phyloP scores from a whole-genome alignment of 129 eudicot species.

The Tagetes erecta region DNA sequence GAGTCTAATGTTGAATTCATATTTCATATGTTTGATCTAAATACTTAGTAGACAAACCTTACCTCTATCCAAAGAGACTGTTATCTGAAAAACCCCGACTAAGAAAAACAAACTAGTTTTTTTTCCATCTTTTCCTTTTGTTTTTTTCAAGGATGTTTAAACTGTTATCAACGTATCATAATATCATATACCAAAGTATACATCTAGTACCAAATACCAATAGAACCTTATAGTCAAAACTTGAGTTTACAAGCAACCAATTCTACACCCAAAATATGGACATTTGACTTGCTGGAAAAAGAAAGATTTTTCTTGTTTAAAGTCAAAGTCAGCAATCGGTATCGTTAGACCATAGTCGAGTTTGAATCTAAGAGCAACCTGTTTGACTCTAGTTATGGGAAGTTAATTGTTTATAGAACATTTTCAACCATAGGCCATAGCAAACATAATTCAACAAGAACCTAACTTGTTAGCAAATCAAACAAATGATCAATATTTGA shows the following conservation, averaged over 20 bases:
- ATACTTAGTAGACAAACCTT: neutral
- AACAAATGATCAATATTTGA: constrained; percentile 10
- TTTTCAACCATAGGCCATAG: neutral
- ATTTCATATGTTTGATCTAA: constrained; percentile 5
- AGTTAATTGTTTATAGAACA: constrained; percentile 3
- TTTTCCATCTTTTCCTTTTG: no score
- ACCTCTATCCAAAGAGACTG: no score
- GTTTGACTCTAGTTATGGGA: neutral
- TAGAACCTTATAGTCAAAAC: constrained; percentile 1
- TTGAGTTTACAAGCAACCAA: constrained; percentile 11
- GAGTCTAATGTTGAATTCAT: constrained; percentile 9
- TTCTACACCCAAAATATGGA: constrained; percentile 15
- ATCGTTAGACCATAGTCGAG: neutral
- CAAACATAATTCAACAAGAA: constrained; percentile 1
- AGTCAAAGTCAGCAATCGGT: neutral
- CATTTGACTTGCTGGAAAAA: constrained; percentile 1
- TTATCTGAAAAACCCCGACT: no score
- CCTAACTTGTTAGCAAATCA: neutral
- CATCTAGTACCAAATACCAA: neutral
- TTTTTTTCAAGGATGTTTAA: neutral
- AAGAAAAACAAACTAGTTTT: no score
- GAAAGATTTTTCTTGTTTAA: constrained; percentile 5
- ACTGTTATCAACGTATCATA: neutral
- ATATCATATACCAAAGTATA: neutral
- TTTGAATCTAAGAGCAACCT: neutral